phyloP scores from a whole-genome alignment of 1,139 yeast species.

The Barnettozyma hawaiiensis region DNA sequence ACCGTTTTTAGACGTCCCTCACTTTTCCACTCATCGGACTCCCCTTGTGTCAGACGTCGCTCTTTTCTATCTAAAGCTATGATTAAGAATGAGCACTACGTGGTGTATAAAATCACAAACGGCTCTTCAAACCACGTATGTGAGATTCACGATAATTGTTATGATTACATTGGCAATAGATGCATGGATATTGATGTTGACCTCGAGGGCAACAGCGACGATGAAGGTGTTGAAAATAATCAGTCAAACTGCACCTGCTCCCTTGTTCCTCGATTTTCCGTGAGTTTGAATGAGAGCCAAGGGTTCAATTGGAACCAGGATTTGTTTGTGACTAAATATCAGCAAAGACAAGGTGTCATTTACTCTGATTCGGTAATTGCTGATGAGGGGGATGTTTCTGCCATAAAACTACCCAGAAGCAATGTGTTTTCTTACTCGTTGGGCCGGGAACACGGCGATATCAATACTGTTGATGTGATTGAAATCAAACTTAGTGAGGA shows the following conservation, averaged over 20 bases:
- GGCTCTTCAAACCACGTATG: slow-evolving; percentile 13
- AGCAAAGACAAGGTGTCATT: slow-evolving; percentile 46
- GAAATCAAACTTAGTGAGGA: slow-evolving; percentile 45
- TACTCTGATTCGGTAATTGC: slow-evolving; percentile 29
- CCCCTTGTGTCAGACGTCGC: slow-evolving; percentile 54
- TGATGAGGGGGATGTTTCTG: slow-evolving; percentile 12
- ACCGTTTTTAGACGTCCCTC: slow-evolving; percentile 1
- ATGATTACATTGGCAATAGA: not conserved
- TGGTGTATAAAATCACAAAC: slow-evolving; percentile 46
- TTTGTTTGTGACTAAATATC: slow-evolving; percentile 61
- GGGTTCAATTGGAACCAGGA: slow-evolving; percentile 75
- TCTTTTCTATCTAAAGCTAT: slow-evolving; percentile 57
- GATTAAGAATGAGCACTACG: slow-evolving; percentile 55
- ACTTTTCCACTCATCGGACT: slow-evolving; percentile 16
- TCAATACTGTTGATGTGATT: slow-evolving; percentile 44
- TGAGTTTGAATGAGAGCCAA: slow-evolving; percentile 54
- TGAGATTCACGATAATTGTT: not conserved
- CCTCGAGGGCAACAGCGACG: too few relatives aligned
- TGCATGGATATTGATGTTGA: not conserved
- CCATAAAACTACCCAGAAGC: slow-evolving; percentile 7
- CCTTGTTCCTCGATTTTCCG: slow-evolving; percentile 22
- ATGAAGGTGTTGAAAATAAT: not conserved
- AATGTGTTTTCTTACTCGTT: slow-evolving; percentile 16
- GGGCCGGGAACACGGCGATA: slow-evolving; percentile 16
- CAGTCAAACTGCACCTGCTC: slow-evolving; percentile 1